Evolutionary conservation across 2,329 filamentous ascomycete genomes (phyloP).

Genomic region (Alternaria arborescens): DNA sequence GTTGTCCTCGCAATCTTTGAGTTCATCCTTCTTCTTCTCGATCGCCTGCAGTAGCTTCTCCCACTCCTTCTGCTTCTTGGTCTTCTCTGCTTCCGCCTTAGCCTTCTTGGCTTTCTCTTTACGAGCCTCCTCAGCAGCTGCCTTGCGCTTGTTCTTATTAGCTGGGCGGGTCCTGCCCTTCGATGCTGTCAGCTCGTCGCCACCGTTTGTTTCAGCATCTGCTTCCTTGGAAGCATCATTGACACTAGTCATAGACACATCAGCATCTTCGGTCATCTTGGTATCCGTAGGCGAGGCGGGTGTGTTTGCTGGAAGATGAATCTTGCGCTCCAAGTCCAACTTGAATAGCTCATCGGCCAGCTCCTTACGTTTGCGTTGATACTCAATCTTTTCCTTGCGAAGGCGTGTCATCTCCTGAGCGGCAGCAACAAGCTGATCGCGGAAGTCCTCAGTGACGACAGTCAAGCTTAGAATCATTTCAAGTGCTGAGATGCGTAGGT

Average conservation of each 20-base stretch:
- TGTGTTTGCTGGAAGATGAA: constrained; percentile 75
- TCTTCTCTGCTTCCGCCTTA: constrained; percentile 67
- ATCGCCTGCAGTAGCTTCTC: constrained; percentile 88
- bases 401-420: constrained; percentile 93
- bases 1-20: constrained; percentile 83
- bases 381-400: constrained; percentile 94
- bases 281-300: constrained; percentile 66
- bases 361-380: constrained; percentile 78
- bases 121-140: constrained; percentile 68
- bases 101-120: constrained; percentile 72
- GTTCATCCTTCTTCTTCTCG: constrained; percentile 80
- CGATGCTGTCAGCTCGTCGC: constrained; percentile 59
- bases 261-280: constrained; percentile 64
- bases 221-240: constrained; percentile 71
- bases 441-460: constrained; percentile 83
- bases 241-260: constrained; percentile 63
- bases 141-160: constrained; percentile 77
- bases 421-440: constrained; percentile 89
- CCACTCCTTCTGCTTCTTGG: constrained; percentile 84
- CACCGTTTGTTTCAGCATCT: constrained; percentile 76
- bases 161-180: constrained; percentile 66
- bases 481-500: constrained; percentile 79
- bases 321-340: constrained; percentile 77
- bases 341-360: constrained; percentile 73
- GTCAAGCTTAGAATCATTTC: constrained; percentile 88